A percentile compares a stretch with the other conserved stretches of the same genome.
Conservation (phyloP, 805 yeast species). For the Spathaspora arborariae region DNA sequence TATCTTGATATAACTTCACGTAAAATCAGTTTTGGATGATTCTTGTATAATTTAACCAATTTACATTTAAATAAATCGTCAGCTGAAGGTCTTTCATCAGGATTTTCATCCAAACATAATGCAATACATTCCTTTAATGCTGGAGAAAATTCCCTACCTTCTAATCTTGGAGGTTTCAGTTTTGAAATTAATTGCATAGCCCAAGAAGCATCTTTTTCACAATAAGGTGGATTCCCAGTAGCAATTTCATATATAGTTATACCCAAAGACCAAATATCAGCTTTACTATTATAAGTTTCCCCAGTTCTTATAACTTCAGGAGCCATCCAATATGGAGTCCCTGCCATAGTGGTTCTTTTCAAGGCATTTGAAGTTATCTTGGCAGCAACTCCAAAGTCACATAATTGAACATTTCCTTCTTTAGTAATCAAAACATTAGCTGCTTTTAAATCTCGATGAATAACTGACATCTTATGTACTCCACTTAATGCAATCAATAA, state of each 20-base stretch:
- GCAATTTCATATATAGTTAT: constrained; percentile 92
- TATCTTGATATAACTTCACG: constrained; percentile 75
- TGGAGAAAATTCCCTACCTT: constrained; percentile 79
- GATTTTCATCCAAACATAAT: constrained; percentile 87
- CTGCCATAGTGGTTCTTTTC: constrained; percentile 92
- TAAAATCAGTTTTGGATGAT: constrained; percentile 54
- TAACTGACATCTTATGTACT: constrained; percentile 86
- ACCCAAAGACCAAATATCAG: constrained; percentile 97
- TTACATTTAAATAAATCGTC: constrained; percentile 76
- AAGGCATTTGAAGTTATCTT: constrained; percentile 70
- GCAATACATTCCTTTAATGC: constrained; percentile 85
- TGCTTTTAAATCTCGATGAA: constrained; percentile 94
- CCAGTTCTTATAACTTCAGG: constrained; percentile 97
- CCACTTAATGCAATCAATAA: constrained; percentile 69
- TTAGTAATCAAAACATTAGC: constrained; percentile 89
- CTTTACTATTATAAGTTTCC: constrained; percentile 80
- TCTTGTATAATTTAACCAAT: constrained; percentile 62
- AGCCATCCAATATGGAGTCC: constrained; percentile 99
- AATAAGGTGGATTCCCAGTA: constrained; percentile 96
- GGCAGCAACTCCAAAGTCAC: constrained; percentile 99
- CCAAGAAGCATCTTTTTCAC: constrained; percentile 90
- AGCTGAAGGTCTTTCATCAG: constrained; percentile 82
- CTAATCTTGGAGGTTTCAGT: constrained; percentile 91
- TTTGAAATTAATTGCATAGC: constrained; percentile 94
- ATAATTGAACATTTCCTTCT: constrained; percentile 84